Evolutionary conservation across 2,329 filamentous ascomycete species (phyloP).

Genomic region (Fusarium pseudograminearum): DNA sequence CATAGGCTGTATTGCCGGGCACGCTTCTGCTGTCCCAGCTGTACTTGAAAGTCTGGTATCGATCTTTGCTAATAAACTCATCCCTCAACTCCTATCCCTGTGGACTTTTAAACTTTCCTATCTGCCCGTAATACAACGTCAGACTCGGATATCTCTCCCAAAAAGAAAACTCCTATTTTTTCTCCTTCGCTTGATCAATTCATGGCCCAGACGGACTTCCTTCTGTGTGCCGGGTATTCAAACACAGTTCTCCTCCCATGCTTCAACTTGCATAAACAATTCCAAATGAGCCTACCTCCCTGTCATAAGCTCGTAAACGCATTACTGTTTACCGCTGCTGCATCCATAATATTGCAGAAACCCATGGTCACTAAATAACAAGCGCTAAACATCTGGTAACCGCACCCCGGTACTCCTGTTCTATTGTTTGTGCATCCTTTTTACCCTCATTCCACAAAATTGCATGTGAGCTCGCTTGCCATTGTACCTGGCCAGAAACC

Average conservation of each 20-base stretch:
- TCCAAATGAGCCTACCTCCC: slow-evolving; percentile 14
- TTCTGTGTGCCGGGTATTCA: slow-evolving; percentile 31
- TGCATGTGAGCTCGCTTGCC: slow-evolving; percentile 34
- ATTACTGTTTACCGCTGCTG: slow-evolving; percentile 31
- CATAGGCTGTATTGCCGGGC: not conserved
- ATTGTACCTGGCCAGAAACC: slow-evolving; percentile 21
- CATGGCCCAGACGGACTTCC: not conserved
- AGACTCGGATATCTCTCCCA: not conserved
- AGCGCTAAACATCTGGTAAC: slow-evolving; percentile 31
- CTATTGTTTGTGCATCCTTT: slow-evolving; percentile 37
- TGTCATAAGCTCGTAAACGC: slow-evolving; percentile 29
- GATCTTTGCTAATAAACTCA: slow-evolving; percentile 12
- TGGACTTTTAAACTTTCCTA: not conserved
- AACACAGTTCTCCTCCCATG: slow-evolving; percentile 28
- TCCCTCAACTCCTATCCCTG: slow-evolving; percentile 18
- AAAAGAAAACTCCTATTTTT: slow-evolving; percentile 3
- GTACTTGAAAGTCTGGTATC: not conserved
- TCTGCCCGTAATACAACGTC: not conserved
- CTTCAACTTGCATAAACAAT: slow-evolving; percentile 29
- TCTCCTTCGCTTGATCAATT: not conserved
- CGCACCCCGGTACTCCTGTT: slow-evolving; percentile 35
- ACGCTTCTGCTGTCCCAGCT: not conserved
- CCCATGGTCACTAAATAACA: slow-evolving; percentile 16
- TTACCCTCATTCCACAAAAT: slow-evolving; percentile 27
- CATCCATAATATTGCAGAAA: slow-evolving; percentile 18